Evolutionary conservation across 1,139 yeast genomes (phyloP).

Genomic region (Hansenula sp.): DNA sequence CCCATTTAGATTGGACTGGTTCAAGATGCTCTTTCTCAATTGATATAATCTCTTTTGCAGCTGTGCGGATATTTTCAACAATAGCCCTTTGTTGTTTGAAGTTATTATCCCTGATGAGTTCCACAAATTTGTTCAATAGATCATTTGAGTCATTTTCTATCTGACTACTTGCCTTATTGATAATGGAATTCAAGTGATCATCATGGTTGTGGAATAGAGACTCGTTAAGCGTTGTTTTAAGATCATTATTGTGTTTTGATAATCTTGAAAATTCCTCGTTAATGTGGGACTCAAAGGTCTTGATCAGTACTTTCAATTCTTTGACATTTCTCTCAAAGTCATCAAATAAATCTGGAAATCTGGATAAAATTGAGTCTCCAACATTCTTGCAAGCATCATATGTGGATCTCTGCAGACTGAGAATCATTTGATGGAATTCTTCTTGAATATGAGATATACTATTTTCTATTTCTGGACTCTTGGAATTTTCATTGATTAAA

Average conservation of each 20-base stretch:
- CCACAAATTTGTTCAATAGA: constrained; percentile 19
- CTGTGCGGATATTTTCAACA: constrained; percentile 22
- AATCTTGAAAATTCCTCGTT: constrained; percentile 18
- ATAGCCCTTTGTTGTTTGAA: constrained; percentile 25
- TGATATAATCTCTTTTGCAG: constrained; percentile 27
- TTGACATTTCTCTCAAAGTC: constrained; percentile 13
- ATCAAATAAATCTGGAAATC: constrained; percentile 16
- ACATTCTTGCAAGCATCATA: constrained; percentile 19
- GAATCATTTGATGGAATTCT: constrained; percentile 11
- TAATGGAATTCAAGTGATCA: constrained; percentile 23
- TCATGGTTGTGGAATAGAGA: constrained; percentile 29
- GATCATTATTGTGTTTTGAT: constrained; percentile 25
- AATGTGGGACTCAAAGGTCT: constrained; percentile 10
- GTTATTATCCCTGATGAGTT: constrained; percentile 23
- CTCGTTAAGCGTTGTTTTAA: constrained; percentile 27
- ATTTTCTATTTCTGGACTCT: not conserved
- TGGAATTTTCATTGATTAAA: not conserved
- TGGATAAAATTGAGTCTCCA: constrained; percentile 16
- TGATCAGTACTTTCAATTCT: constrained; percentile 7
- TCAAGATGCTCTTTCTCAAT: constrained; percentile 26
- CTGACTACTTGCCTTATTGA: constrained; percentile 23
- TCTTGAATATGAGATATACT: constrained; percentile 7
- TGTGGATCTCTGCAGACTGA: constrained; percentile 12
- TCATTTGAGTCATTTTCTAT: constrained; percentile 26
- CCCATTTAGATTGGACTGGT: constrained; percentile 29